Base-by-base conservation (phyloP, 306 rosid genomes). In the Erythrophleum fordii region DNA sequence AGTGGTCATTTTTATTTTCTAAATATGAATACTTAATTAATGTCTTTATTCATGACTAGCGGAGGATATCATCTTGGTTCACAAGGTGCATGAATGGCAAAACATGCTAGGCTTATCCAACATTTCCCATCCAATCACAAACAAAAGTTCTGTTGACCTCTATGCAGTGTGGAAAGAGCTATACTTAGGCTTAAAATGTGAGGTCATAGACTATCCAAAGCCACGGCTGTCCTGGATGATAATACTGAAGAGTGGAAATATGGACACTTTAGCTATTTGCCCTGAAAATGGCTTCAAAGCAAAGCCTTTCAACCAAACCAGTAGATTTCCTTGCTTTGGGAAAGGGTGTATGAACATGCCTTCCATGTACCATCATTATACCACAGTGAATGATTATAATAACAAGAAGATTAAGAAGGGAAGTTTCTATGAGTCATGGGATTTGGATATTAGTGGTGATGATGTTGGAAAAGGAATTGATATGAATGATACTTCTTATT, bases 141-240 rank as follows among this genome's bases (percentile, higher is more conserved):
- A 53, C 39, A 53, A 39, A 9, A 42, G 64, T 18, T 1, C 4
- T 4, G 72, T 48, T 8, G 82, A 91, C 45, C 78, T 23, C 5
- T 83, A 81, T 2, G 91, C 89, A 1, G 89, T 82, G 0, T 69
- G 73, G 76, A 88, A 90, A 67, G 89, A 88, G 53, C 62, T 85
- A 44, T 88, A 83, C 79, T 69, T 88, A 48, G 94, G 91, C 23
- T 42, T 13, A 0, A 87, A 81, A 55, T 89, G 90, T 58, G 72
- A 83, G 73, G 93, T 89, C 5, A 28, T 69, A 14, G 93, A 85
- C 77, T 35, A 41, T 26, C 89, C 90, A 20, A 79, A 28, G 17
- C 88, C 91, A 58, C 87, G 93, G 93, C 91, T 87, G 0, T 89
- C 87, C 49, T 87, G 93, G 93, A 89, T 87, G 93, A 78, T 89